Evolutionary conservation across 768 basidiomycete species (phyloP).

Genomic region (Pleurotus djamor): DNA sequence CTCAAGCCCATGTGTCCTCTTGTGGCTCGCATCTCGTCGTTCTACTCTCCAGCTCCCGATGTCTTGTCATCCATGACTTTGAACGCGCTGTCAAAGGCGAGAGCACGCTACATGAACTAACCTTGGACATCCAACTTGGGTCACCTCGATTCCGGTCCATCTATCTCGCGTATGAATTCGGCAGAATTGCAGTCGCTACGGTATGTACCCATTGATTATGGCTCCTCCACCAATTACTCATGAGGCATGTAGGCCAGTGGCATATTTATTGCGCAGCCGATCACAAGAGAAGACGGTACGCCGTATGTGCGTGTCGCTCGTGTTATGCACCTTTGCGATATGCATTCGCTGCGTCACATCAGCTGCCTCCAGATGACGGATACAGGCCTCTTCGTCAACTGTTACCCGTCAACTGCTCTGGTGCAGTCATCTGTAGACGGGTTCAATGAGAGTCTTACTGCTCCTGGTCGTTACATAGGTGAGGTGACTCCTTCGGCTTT

Average conservation of each 20-base stretch:
- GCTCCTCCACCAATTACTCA: background rate
- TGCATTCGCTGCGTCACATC: constrained; percentile 24
- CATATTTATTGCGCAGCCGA: constrained; percentile 7
- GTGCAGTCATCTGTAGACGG: background rate
- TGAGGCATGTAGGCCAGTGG: constrained; percentile 20
- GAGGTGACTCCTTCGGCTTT: background rate
- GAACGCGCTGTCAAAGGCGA: constrained; percentile 28
- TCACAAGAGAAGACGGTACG: background rate
- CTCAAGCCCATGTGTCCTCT: constrained; percentile 42
- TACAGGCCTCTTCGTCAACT: constrained; percentile 50
- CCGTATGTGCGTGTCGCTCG: constrained; percentile 22
- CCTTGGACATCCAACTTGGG: constrained; percentile 38
- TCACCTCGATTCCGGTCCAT: constrained; percentile 32
- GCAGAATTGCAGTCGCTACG: constrained; percentile 43
- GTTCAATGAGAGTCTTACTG: background rate
- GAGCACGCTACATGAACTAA: constrained; percentile 25
- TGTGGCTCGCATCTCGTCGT: constrained; percentile 47
- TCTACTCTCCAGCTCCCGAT: constrained; percentile 32
- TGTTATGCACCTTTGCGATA: constrained; percentile 26
- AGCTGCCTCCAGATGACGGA: constrained; percentile 57
- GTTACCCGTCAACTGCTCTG: constrained; percentile 10
- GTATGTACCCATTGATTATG: constrained; percentile 26
- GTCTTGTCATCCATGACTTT: constrained; percentile 41
- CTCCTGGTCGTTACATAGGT: background rate
- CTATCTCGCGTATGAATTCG: constrained; percentile 49